A percentile compares a stretch with the other conserved stretches of the same genome.
Conservation (phyloP, 2,329 filamentous ascomycete species). For the Epichloe sibirici region DNA sequence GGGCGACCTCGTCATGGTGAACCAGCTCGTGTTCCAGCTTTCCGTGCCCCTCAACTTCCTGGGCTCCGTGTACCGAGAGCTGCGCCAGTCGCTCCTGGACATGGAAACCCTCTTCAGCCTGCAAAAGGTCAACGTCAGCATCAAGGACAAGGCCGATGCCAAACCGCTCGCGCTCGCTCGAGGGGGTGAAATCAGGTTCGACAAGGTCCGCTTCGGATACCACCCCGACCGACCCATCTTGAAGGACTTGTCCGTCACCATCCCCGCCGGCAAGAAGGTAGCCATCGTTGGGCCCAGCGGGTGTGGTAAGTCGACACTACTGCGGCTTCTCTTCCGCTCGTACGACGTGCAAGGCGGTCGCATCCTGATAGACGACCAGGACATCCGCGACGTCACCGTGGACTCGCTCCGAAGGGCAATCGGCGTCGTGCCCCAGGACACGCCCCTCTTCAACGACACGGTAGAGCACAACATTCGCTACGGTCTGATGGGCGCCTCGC, state of each 20-base stretch:
- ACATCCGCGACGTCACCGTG: conserved; percentile 70
- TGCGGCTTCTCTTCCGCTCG: conserved; percentile 83
- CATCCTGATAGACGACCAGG: conserved; percentile 86
- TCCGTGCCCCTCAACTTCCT: conserved; percentile 95
- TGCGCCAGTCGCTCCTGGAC: conserved; percentile 86
- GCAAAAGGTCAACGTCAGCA: conserved; percentile 86
- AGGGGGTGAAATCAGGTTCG: conserved; percentile 84
- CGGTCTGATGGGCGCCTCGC: conserved; percentile 64
- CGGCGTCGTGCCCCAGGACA: conserved; percentile 94
- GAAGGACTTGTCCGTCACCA: conserved; percentile 71
- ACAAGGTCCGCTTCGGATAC: conserved; percentile 93
- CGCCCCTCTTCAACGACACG: conserved; percentile 91
- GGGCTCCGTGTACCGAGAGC: conserved; percentile 92
- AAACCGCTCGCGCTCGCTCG: conserved; percentile 57
- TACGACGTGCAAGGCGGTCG: conserved; percentile 80
- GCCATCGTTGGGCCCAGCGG: conserved; percentile 91
- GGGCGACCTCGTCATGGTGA: conserved; percentile 95
- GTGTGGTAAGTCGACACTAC: conserved; percentile 89
- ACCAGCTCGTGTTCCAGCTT: conserved; percentile 95
- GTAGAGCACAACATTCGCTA: conserved; percentile 95
- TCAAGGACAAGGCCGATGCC: conserved; percentile 66
- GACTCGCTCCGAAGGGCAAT: conserved; percentile 77
- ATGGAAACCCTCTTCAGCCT: conserved; percentile 98
- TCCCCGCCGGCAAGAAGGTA: conserved; percentile 91
- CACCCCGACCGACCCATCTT: conserved; percentile 77